Percentiles rank a stretch among this genome's conserved stretches.
phyloP scores from a whole-genome alignment of 495 filamentous ascomycete genomes.

The Aspergillus egyptiacus region DNA sequence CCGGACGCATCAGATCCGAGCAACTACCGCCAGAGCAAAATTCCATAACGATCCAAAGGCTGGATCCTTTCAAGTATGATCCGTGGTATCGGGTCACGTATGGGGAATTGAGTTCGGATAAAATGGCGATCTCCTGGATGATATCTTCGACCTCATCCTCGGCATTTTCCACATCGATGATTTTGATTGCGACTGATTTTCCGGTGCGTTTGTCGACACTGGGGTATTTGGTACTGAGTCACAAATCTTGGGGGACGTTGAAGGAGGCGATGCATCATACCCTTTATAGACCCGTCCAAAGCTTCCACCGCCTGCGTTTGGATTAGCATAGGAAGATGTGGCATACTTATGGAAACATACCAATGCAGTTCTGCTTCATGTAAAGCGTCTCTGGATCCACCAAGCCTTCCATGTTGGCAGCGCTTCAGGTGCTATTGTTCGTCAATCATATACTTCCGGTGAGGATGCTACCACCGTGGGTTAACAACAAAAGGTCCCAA shows the following conservation, averaged over 20 bases:
- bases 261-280: constrained; percentile 44
- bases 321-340: background rate
- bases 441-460: constrained; percentile 6
- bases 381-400: constrained; percentile 84
- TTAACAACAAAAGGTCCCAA: background rate
- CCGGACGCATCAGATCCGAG: constrained; percentile 85
- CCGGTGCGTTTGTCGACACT: constrained; percentile 82
- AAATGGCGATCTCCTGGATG: constrained; percentile 93
- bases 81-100: constrained; percentile 97
- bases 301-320: constrained; percentile 64
- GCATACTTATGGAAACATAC: constrained; percentile 41
- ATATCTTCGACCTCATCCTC: constrained; percentile 99
- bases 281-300: constrained; percentile 97
- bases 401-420: constrained; percentile 33
- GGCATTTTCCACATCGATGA: constrained; percentile 96
- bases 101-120: constrained; percentile 87
- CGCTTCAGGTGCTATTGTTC: constrained; percentile 3
- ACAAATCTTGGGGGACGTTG: background rate
- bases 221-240: constrained; percentile 1
- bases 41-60: constrained; percentile 98
- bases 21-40: constrained; percentile 92
- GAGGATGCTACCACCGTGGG: background rate
- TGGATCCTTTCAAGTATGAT: constrained; percentile 88
- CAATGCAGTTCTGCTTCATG: constrained; percentile 90
- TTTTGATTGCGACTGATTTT: constrained; percentile 85